Base-by-base conservation (phyloP, 192 early-diverging fungal genomes). In the Phlyctochytrium bullatum region DNA sequence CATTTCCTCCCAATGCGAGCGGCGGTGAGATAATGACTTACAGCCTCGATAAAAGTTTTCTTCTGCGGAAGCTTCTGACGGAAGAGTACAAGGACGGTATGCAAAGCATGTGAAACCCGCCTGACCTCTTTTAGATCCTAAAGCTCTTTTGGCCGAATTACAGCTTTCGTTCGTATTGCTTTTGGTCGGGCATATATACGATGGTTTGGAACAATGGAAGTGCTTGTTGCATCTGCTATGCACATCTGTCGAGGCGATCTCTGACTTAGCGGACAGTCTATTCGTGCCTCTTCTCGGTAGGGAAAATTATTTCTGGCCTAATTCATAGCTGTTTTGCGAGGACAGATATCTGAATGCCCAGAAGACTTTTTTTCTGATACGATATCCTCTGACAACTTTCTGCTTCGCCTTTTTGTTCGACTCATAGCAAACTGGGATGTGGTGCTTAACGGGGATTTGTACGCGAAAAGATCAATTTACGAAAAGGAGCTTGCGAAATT, bases 141-240 rank as follows among this genome's bases (percentile, higher is more conserved):
- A 67, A 35, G 61, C 72, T 0, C 53, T 92, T 35, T 73, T 97
- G 2, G 94, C 88, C 34, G 94, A 97, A 70, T 62, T 97, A 34
- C 88, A 95, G 72, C 77, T 97, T 3, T 73, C 91, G 3, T 97
- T 93, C 71, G 72, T 94, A 3, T 75, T 91, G 24, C 82, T 93
- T 36, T 80, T 92, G 35, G 79, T 91, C 0, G 93, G 87, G 1
- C 87, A 93, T 65, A 89, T 93, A 35, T 95, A 87, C 60, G 82
- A 93, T 10, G 92, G 91, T 0, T 85, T 94, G 50, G 86, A 93
- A 64, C 92, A 94, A 73, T 97, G 92, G 92, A 94, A 94, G 52
- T 76, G 79, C 30, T 32, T 95, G 4, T 69, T 93, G n/a, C 85
- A 89, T 6, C 52, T 95, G 31, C 61, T 93, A 1, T 87, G 88